These are phyloP conservation scores for Scleroderma citrinum DNA, from an alignment of 768 basidiomycete genomes.

Conservation along the genomic window DNA sequence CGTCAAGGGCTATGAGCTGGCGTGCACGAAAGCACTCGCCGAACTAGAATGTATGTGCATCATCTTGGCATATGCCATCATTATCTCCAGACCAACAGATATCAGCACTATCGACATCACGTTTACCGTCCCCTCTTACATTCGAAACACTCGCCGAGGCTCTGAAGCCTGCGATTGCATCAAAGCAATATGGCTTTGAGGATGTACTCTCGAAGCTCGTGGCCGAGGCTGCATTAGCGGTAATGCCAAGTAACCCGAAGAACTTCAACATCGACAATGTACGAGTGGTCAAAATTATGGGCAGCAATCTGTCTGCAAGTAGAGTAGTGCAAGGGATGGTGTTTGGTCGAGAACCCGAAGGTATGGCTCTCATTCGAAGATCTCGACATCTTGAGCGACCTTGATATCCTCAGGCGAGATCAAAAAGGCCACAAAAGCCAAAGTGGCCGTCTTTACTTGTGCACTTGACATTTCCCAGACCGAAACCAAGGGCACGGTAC, in stretches of 20 bases:
- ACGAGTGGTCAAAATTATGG: constrained; percentile 98
- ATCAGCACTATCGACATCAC: constrained; percentile 63
- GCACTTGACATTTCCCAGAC: constrained; percentile 93
- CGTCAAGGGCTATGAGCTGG: constrained; percentile 92
- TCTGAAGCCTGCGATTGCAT: constrained; percentile 87
- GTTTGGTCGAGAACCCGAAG: constrained; percentile 93
- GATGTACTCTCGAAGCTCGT: constrained; percentile 76
- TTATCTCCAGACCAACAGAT: constrained; percentile 11
- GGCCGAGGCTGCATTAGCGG: constrained; percentile 85
- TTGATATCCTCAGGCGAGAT: constrained; percentile 50
- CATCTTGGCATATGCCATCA: background rate
- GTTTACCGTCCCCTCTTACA: constrained; percentile 67
- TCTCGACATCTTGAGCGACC: background rate
- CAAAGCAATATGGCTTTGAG: constrained; percentile 96
- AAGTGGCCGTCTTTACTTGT: constrained; percentile 94
- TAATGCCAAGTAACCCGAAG: constrained; percentile 85
- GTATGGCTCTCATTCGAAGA: constrained; percentile 28
- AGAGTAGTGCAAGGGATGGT: constrained; percentile 97
- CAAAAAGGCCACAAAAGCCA: constrained; percentile 78
- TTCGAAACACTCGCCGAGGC: constrained; percentile 64
- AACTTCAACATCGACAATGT: constrained; percentile 99
- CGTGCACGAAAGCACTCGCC: constrained; percentile 71
- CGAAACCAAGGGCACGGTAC: constrained; percentile 97
- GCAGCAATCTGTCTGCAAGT: constrained; percentile 79
- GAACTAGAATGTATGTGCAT: constrained; percentile 81